A percentile compares a stretch with the other conserved stretches of the same genome.
Conservation (phyloP, 2,329 filamentous ascomycete genomes). For the Daldinia eschscholtzii region DNA sequence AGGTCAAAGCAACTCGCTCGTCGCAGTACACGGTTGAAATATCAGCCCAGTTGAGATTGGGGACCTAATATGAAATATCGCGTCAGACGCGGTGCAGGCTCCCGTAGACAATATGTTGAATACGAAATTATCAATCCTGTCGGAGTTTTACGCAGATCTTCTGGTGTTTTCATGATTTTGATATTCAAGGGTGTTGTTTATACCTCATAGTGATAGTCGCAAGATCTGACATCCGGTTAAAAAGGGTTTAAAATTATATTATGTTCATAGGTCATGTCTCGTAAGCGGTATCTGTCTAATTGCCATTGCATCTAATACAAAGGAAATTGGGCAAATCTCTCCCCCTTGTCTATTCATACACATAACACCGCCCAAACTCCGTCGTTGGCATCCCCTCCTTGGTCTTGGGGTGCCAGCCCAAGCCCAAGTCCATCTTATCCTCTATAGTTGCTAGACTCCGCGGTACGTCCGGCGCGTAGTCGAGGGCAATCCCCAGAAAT, state of each 20-base stretch:
- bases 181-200: not conserved
- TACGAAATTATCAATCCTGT: not conserved
- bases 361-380: conserved; percentile 37
- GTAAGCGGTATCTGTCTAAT: conserved; percentile 1
- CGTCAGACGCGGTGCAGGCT: not conserved
- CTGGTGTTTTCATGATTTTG: not conserved
- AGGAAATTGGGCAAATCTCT: not conserved
- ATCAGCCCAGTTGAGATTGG: not conserved
- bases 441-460: conserved; percentile 41
- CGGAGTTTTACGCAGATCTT: not conserved
- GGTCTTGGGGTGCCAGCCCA: conserved; percentile 32
- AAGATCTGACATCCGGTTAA: not conserved
- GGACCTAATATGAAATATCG: not conserved
- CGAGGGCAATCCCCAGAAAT: conserved; percentile 37
- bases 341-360: conserved; percentile 33
- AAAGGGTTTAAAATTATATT: not conserved
- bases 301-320: conserved; percentile 20
- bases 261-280: not conserved
- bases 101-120: not conserved
- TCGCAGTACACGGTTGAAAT: not conserved
- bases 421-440: conserved; percentile 37
- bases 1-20: not conserved
- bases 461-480: conserved; percentile 38
- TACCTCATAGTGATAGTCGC: not conserved
- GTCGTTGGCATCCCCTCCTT: conserved; percentile 44